Evolutionary conservation across 139 green algal species (phyloP), one percentile per base, ranked within the genome.

Genomic region (Chlorella sorokiniana): DNA sequence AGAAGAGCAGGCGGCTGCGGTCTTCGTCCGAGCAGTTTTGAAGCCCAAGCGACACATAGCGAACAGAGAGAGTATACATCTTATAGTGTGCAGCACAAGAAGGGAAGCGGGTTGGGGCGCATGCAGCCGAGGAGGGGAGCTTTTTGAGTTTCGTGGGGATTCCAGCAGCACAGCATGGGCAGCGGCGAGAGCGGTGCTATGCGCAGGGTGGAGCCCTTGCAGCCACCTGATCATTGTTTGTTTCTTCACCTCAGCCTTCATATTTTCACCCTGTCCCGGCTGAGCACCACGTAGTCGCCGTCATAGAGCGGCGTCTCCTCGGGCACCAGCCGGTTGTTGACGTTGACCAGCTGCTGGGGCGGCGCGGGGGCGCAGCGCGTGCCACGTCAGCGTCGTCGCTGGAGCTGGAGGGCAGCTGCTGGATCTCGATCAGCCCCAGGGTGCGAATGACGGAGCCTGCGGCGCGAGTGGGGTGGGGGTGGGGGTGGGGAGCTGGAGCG

Each of bases 281-380:
- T 83, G 5, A 97, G 64, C 45, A 97, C 93, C 23, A 98, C 81
- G 38, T 93, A 91, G 81, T 98, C 95, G 3, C 94, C 94, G 79
- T 97, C 92, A 8, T 86, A 73, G 37, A 98, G 82, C 22, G 90
- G 69, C 20, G 93, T 96, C 44, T 89, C 81, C 73, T 92, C 88
- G 0, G 85, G 84, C 18, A 98, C 94, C 54, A 96, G 81, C 20
- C 83, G 72, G 83, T 96, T 96, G 86, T 98, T 98, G 25, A 98
- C 92, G 78, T 97, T 97, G 52, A 98, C 90, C 42, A 94, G 67
- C 56, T 72, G 31, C 56, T 72, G 44, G 38, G 27, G 38, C 51
- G 61, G 33, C 31, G 62, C 67, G 54, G 20, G 25, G 67, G 5
- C 78, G 67, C 48, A 8, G 11, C 27, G 69, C 29, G 22, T 4